Evolutionary conservation across 225 moss, liverwort and hornwort genomes (phyloP), one percentile per base, ranked within the genome.

Genomic region (Ulota crispa): DNA sequence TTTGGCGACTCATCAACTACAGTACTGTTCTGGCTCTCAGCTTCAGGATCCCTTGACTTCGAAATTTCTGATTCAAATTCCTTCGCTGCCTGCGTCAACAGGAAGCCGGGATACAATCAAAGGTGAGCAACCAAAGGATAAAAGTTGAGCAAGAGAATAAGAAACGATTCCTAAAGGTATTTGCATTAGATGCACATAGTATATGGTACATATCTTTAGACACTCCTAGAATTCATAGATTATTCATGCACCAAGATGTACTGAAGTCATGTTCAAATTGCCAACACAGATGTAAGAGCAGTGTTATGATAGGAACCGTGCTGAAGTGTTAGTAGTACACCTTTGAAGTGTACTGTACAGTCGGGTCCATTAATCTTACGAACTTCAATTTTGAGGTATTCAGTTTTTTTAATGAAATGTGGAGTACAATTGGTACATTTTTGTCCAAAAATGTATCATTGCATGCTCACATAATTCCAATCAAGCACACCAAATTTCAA

Each of bases 41-140:
- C 12, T 13, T 75, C 86, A 54, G 84, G 65, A 30, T 88, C 90
- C 82, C 43, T 78, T 7, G 86, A 18, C 84, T 86, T 86, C 37
- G 90, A 84, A 45, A 95, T 91, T 72, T 93, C 97, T 56, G 93
- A 76, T 77, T 95, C 97, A 56, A 96, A 96, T 76, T 96, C 96
- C 86, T 93, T 96, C 15, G 95, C 95, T 27, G 97, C 93, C 93
- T 96, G 89, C 64, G 52, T n/a, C n/a, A n/a, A n/a, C n/a, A n/a
- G n/a, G n/a, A n/a, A n/a, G n/a, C 12, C 61, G 54, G 10, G 21
- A 67, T 65, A 23, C 45, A 9, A 30, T 63, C 14, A 19, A 54
- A 70, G 31, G 20, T 34, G 56, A 34, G 36, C 30, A 52, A 53
- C 23, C 45, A 7, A 19, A 26, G 23, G 27, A 45, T 45, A 69